Percentiles rank a stretch among this genome's conserved stretches.
These are phyloP conservation scores for Adansonia gregorii DNA, from an alignment of 441 rosid species.

Conservation along the genomic window DNA sequence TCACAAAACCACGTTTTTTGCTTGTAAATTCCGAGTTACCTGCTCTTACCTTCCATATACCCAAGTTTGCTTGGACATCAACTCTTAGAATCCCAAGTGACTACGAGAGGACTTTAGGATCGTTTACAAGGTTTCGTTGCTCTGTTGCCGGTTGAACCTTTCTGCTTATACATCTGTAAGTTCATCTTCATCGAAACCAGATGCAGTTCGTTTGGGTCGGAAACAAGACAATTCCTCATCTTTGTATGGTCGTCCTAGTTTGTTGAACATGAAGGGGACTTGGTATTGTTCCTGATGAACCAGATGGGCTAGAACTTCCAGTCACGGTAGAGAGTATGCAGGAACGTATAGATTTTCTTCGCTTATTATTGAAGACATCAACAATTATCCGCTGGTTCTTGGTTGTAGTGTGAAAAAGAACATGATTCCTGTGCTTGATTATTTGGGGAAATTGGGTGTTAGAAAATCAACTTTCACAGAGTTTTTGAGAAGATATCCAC, in stretches of 20 bases:
- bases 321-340: constrained; percentile 80
- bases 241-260: constrained; percentile 73
- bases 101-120: constrained; percentile 35
- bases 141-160: constrained; percentile 53
- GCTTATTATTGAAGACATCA: constrained; percentile 77
- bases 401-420: constrained; percentile 98
- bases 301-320: constrained; percentile 94
- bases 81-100: constrained; percentile 36
- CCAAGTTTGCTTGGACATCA: constrained; percentile 34
- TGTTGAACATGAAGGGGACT: constrained; percentile 66
- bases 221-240: constrained; percentile 57
- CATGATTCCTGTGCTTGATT: constrained; percentile 93
- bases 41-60: constrained; percentile 39
- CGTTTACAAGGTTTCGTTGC: constrained; percentile 42
- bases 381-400: constrained; percentile 88
- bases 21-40: constrained; percentile 64
- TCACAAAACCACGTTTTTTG: constrained; percentile 59
- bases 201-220: constrained; percentile 38
- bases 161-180: constrained; percentile 45
- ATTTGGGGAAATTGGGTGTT: constrained; percentile 90
- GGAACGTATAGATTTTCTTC: constrained; percentile 90
- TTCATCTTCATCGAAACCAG: constrained; percentile 39
- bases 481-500: constrained; percentile 83
- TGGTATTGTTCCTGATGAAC: constrained; percentile 86
- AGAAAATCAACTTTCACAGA: constrained; percentile 78